Evolutionary conservation across 2,329 filamentous ascomycete species (phyloP).

Genomic region (Penicillium oxalicum): DNA sequence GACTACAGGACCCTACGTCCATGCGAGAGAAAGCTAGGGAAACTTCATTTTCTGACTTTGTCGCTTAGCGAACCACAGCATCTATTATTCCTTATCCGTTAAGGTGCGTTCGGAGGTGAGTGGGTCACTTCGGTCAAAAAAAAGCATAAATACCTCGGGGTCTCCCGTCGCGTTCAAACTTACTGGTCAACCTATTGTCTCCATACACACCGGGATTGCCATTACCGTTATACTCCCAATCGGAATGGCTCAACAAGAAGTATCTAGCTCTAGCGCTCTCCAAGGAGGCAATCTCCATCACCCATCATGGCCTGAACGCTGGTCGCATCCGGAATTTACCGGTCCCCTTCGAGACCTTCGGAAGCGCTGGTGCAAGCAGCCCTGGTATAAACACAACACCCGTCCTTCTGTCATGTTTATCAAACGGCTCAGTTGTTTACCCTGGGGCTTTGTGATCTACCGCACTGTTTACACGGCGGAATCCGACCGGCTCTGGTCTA

Average conservation of each 20-base stretch:
- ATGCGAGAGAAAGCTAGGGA: background rate
- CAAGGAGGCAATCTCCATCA: background rate
- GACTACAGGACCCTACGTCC: background rate
- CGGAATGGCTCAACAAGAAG: background rate
- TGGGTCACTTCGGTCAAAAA: background rate
- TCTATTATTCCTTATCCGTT: background rate
- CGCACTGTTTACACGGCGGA: conserved; percentile 19
- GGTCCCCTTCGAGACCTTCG: background rate
- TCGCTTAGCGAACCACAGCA: background rate
- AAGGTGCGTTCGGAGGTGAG: background rate
- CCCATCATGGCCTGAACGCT: conserved; percentile 1
- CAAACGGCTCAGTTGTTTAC: background rate
- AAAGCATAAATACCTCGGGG: background rate
- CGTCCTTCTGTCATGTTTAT: background rate
- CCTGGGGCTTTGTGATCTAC: conserved; percentile 19
- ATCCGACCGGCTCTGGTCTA: conserved; percentile 15
- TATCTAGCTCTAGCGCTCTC: background rate
- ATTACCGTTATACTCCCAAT: background rate
- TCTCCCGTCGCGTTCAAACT: background rate
- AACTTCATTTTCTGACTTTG: background rate
- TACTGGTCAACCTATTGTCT: background rate
- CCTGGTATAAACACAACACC: background rate
- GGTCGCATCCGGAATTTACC: conserved; percentile 1
- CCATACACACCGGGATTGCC: background rate
- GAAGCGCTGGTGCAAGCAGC: background rate